Percentiles rank a stretch among this genome's conserved stretches.
phyloP scores from a whole-genome alignment of 768 basidiomycete genomes.

The Pisolithus orientalis region DNA sequence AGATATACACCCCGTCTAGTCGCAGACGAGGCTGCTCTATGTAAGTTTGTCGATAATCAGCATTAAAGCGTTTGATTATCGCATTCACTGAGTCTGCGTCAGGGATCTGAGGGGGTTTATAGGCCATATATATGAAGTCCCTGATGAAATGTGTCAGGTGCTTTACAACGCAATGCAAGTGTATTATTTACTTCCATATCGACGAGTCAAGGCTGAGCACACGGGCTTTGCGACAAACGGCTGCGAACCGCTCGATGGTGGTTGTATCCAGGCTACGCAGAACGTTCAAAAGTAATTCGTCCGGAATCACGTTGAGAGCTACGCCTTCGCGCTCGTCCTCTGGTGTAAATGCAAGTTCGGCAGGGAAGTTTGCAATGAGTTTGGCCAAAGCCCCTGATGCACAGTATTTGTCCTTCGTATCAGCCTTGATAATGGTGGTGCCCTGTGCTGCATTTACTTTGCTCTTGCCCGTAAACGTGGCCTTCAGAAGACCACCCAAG shows the following conservation, averaged over 20 bases:
- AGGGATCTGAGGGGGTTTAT: conserved; percentile 71
- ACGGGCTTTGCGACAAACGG: conserved; percentile 67
- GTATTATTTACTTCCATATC: conserved; percentile 64
- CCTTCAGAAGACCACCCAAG: conserved; percentile 53
- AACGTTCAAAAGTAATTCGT: conserved; percentile 68
- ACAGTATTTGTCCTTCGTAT: conserved; percentile 5
- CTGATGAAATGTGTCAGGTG: conserved; percentile 31
- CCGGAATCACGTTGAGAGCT: conserved; percentile 57
- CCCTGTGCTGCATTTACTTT: conserved; percentile 59
- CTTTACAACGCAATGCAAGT: not conserved
- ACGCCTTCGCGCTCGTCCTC: conserved; percentile 59
- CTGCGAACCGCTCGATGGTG: conserved; percentile 72
- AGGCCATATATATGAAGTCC: conserved; percentile 55
- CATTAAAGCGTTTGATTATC: conserved; percentile 46
- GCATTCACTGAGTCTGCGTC: conserved; percentile 41
- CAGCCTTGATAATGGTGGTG: conserved; percentile 61
- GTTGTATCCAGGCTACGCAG: conserved; percentile 61
- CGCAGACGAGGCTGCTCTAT: conserved; percentile 83
- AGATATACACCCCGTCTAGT: conserved; percentile 86
- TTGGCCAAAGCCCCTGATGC: conserved; percentile 39
- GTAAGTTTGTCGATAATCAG: conserved; percentile 69
- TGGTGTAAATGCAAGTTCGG: conserved; percentile 52
- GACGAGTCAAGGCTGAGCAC: conserved; percentile 60
- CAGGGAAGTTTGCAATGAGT: conserved; percentile 45
- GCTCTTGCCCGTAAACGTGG: conserved; percentile 73